Evolutionary conservation across 1,139 yeast genomes (phyloP).

Genomic region (Yamadazyma conglobata): DNA sequence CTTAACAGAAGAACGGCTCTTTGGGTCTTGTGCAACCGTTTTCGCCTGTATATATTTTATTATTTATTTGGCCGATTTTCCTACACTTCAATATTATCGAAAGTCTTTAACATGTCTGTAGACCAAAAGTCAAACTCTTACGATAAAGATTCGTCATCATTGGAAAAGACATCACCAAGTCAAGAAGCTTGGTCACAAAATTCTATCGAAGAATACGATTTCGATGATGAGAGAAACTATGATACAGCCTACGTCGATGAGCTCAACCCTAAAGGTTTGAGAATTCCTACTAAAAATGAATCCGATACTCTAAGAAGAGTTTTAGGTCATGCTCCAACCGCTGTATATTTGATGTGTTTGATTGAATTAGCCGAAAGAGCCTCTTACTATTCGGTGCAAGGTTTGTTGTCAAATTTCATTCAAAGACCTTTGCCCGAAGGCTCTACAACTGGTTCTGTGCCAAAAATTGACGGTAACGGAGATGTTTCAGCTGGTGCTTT

Average conservation of each 20-base stretch:
- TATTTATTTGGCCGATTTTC: no score
- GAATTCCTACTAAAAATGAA: constrained; percentile 42
- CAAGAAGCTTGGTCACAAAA: no score
- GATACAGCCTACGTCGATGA: constrained; percentile 27
- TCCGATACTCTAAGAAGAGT: constrained; percentile 38
- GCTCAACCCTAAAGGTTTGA: constrained; percentile 30
- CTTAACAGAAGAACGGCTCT: no score
- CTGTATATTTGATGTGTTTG: constrained; percentile 35
- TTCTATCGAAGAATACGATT: constrained; percentile 25
- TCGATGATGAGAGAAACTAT: constrained; percentile 23
- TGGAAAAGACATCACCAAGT: no score
- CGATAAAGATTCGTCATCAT: no score
- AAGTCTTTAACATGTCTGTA: no score
- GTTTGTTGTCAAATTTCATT: constrained; percentile 40
- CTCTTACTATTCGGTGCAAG: constrained; percentile 43
- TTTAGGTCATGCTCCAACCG: constrained; percentile 26
- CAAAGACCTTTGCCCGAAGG: constrained; percentile 50
- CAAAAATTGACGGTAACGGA: constrained; percentile 24
- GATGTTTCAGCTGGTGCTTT: constrained; percentile 42
- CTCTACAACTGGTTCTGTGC: constrained; percentile 43
- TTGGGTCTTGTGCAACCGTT: no score
- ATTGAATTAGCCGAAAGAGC: constrained; percentile 48
- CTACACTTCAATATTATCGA: no score
- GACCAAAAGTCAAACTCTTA: no score
- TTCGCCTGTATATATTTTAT: no score